Percentiles rank a stretch among this genome's conserved stretches.
Conservation (phyloP, 768 basidiomycete species). For the Tulasnella sp. region DNA sequence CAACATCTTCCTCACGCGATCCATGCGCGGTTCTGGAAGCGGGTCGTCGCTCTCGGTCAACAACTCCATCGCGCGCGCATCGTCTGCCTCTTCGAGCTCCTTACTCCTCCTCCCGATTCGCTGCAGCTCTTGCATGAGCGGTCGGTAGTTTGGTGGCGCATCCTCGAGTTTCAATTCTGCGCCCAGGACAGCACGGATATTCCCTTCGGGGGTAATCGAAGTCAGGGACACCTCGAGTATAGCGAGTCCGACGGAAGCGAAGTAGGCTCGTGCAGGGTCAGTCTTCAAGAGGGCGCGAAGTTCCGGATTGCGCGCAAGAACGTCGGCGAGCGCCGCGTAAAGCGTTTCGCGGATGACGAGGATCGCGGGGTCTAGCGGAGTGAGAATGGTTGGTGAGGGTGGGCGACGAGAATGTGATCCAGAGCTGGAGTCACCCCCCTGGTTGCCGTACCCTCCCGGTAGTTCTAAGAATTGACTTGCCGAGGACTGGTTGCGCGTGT, state of each 20-base stretch:
- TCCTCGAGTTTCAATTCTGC: conserved; percentile 42
- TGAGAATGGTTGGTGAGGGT: conserved; percentile 20
- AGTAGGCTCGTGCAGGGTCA: conserved; percentile 68
- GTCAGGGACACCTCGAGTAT: conserved; percentile 53
- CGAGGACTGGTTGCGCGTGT: conserved; percentile 6
- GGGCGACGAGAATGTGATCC: conserved; percentile 9
- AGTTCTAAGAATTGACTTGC: neutral
- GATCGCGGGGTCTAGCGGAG: conserved; percentile 44
- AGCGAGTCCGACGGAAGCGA: conserved; percentile 60
- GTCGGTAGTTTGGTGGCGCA: conserved; percentile 51
- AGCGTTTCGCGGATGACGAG: conserved; percentile 77
- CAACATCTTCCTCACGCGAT: conserved; percentile 46
- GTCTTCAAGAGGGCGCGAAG: conserved; percentile 45
- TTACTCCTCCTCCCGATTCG: conserved; percentile 42
- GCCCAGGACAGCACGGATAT: conserved; percentile 47
- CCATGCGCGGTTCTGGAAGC: conserved; percentile 39
- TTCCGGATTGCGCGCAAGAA: conserved; percentile 42
- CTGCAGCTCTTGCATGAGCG: conserved; percentile 58
- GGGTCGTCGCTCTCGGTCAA: conserved; percentile 27
- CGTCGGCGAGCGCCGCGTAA: conserved; percentile 68
- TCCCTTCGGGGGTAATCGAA: conserved; percentile 38
- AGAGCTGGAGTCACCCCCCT: conserved; percentile 21
- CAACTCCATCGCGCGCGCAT: conserved; percentile 35
- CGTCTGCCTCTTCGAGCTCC: conserved; percentile 45
- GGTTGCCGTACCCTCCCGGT: conserved; percentile 1